These are phyloP conservation scores for Fremontodendron californicum DNA, from an alignment of 345 rosid species.

Conservation along the genomic window DNA sequence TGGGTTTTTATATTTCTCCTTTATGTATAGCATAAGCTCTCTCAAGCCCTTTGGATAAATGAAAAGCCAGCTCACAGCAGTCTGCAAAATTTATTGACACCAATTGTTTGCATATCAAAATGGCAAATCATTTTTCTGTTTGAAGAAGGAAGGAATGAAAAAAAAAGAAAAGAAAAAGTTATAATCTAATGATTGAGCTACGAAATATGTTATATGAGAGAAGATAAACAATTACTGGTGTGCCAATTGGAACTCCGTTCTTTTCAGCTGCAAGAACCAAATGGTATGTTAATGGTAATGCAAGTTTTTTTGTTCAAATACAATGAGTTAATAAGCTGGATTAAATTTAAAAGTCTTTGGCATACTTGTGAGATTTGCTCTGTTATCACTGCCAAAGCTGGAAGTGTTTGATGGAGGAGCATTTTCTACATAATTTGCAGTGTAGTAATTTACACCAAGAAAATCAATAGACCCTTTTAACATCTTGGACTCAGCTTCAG, in stretches of 20 bases:
- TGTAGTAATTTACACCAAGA: slow-evolving; percentile 43
- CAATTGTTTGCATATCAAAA: background rate
- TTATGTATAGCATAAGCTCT: slow-evolving; percentile 22
- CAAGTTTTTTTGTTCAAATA: background rate
- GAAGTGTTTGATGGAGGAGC: background rate
- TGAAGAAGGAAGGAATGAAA: too few species aligned
- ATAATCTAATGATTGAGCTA: too few species aligned
- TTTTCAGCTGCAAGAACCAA: slow-evolving; percentile 24
- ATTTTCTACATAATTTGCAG: slow-evolving; percentile 28
- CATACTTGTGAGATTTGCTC: slow-evolving; percentile 5
- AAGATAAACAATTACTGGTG: slow-evolving; percentile 19
- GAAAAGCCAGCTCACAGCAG: slow-evolving; percentile 30
- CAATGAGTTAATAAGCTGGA: background rate
- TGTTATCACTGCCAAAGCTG: background rate
- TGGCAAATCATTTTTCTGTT: background rate
- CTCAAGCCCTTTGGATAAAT: slow-evolving; percentile 34
- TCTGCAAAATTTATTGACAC: slow-evolving; percentile 19
- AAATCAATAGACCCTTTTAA: slow-evolving; percentile 50
- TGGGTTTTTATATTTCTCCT: slow-evolving; percentile 24
- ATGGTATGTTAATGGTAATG: background rate
- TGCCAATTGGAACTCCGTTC: slow-evolving; percentile 36
- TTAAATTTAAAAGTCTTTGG: too few species aligned
- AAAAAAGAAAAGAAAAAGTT: too few species aligned
- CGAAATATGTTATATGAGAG: background rate
- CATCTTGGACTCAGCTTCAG: slow-evolving; percentile 36